These are phyloP conservation scores for Penicillium pulvis DNA, from an alignment of 495 filamentous ascomycete species.

Conservation along the genomic window DNA sequence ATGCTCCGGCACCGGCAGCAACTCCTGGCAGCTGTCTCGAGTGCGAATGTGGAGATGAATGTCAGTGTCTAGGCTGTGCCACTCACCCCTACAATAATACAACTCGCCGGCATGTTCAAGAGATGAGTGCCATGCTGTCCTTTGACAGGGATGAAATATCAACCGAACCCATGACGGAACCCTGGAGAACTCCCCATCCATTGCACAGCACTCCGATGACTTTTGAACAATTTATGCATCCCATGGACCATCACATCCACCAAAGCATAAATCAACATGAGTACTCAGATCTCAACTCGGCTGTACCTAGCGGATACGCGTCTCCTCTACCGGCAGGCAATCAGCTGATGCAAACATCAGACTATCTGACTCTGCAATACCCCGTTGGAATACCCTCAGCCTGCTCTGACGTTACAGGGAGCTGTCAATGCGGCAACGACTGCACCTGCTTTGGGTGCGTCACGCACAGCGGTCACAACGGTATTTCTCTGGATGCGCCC, in stretches of 20 bases:
- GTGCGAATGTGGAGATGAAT: conserved; percentile 67
- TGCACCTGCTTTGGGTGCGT: conserved; percentile 55
- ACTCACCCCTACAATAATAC: conserved; percentile 72
- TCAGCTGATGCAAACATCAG: conserved; percentile 44
- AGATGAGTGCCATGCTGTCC: conserved; percentile 49
- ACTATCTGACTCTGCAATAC: conserved; percentile 51
- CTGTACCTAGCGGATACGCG: conserved; percentile 31
- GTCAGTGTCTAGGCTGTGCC: conserved; percentile 69
- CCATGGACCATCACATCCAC: conserved; percentile 15
- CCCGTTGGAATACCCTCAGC: conserved; percentile 40
- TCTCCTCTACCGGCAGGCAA: conserved; percentile 30
- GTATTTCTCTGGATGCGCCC: conserved; percentile 28
- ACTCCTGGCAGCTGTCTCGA: conserved; percentile 41
- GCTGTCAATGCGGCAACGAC: conserved; percentile 51
- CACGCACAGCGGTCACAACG: conserved; percentile 51
- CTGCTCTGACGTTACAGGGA: conserved; percentile 48
- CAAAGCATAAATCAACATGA: neutral
- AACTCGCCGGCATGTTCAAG: conserved; percentile 65
- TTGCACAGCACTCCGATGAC: conserved; percentile 8
- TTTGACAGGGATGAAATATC: conserved; percentile 34
- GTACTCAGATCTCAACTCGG: conserved; percentile 16
- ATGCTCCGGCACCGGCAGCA: conserved; percentile 11
- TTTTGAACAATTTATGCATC: conserved; percentile 22
- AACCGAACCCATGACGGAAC: conserved; percentile 17
- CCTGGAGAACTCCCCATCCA: conserved; percentile 14